Percentiles rank a stretch among this genome's conserved stretches.
phyloP scores from a whole-genome alignment of 768 basidiomycete genomes.

The Dioszegia aurantiaca region DNA sequence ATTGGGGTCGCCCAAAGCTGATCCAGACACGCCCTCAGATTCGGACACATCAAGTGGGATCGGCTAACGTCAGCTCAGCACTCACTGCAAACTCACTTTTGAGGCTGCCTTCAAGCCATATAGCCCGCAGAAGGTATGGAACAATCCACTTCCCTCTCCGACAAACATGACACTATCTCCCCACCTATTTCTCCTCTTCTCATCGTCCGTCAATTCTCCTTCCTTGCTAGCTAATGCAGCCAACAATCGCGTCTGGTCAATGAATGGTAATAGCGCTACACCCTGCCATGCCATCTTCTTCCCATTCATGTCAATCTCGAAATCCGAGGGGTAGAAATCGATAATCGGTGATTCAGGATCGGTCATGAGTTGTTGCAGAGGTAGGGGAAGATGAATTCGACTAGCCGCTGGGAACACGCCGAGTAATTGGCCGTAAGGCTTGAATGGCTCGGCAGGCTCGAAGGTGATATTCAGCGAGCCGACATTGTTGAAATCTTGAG shows the following conservation, averaged over 20 bases:
- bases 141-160: conserved; percentile 77
- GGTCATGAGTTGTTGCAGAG: conserved; percentile 84
- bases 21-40: conserved; percentile 77
- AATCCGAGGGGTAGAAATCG: conserved; percentile 88
- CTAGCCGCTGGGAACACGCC: conserved; percentile 96
- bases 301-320: conserved; percentile 99
- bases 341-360: conserved; percentile 84
- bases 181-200: conserved; percentile 77
- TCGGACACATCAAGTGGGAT: conserved; percentile 65
- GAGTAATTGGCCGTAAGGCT: conserved; percentile 96
- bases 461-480: conserved; percentile 76
- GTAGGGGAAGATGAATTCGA: conserved; percentile 78
- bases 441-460: conserved; percentile 79
- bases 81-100: conserved; percentile 60
- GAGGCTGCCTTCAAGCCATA: conserved; percentile 83
- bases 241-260: conserved; percentile 77
- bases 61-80: conserved; percentile 58
- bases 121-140: conserved; percentile 78
- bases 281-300: conserved; percentile 99
- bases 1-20: conserved; percentile 74
- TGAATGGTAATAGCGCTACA: conserved; percentile 92
- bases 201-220: conserved; percentile 67
- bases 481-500: conserved; percentile 82
- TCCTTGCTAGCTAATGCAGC: conserved; percentile 71
- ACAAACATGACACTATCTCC: conserved; percentile 81